Percentiles rank a stretch among this genome's conserved stretches.
Conservation (phyloP, 176 grass and related monocot species). For the Thinopyrum elongatum region DNA sequence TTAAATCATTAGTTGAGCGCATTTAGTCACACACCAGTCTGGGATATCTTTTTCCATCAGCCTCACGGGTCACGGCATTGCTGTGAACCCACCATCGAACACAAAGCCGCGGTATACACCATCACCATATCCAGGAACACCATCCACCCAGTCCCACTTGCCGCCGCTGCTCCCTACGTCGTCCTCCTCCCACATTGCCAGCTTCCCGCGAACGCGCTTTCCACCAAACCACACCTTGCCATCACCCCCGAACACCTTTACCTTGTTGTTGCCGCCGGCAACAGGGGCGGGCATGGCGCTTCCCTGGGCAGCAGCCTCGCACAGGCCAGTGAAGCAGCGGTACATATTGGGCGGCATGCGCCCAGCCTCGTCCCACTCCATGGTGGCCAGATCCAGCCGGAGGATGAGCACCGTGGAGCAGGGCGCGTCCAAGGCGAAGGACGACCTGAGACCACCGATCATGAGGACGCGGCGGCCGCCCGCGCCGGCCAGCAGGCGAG, state of each 20-base stretch:
- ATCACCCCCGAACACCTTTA: constrained; percentile 96
- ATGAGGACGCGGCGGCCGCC: constrained; percentile 76
- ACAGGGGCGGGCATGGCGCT: constrained; percentile 5
- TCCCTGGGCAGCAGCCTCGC: constrained; percentile 41
- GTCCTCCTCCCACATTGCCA: constrained; percentile 97
- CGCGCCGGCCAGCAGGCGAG: constrained; percentile 66
- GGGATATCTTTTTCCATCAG: background rate
- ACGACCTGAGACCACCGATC: constrained; percentile 89
- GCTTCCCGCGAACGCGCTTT: constrained; percentile 77
- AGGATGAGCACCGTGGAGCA: constrained; percentile 98
- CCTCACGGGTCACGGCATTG: constrained; percentile 68
- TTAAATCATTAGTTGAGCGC: constrained; percentile 1
- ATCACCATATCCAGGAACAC: constrained; percentile 70
- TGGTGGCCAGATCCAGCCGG: constrained; percentile 71
- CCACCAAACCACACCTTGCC: constrained; percentile 97
- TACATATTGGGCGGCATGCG: constrained; percentile 94
- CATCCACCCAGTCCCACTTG: constrained; percentile 85
- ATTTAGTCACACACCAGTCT: constrained; percentile 30
- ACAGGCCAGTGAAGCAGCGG: constrained; percentile 76
- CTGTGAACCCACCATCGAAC: constrained; percentile 88
- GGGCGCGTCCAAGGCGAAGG: constrained; percentile 71
- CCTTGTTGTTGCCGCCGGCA: constrained; percentile 77
- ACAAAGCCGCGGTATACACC: constrained; percentile 93
- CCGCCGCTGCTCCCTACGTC: constrained; percentile 46
- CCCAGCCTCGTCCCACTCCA: constrained; percentile 99